Base-by-base conservation (phyloP, 805 yeast species). In the Kazachstania psychrophila region DNA sequence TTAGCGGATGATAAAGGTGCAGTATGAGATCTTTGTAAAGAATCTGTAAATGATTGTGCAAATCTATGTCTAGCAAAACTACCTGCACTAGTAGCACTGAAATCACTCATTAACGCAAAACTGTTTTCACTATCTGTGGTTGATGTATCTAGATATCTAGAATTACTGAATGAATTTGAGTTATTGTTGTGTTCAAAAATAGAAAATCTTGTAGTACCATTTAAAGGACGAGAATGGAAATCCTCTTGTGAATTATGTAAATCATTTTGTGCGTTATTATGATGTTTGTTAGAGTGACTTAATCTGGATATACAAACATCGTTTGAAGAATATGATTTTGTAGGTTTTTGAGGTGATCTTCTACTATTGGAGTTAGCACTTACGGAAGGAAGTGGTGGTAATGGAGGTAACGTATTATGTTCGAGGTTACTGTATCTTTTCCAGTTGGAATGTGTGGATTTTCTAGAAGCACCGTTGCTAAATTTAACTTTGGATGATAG, bases 21-120 rank as follows among this genome's bases (percentile, higher is more conserved):
- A 22, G 33, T 23, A 17, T 45, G 50, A 6, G 56, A 54, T 34
- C 49, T 48, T 27, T 56, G 54, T 15, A 52, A 33, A 18, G 61
- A 49, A 30, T 52, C 54, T 8, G 47, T 42, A 37, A 59, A 54
- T 10, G 63, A 53, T 38, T 60, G 61, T 24, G 77, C 77, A 51
- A 64, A 67, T 48, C 72, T 79, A 54, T 85, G 94, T 51, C 94
- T 71, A 31, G 78, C 76, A 40, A 77, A 76, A 22, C 94, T 82
- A 0, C 94, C 94, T 1, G 95, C 94, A 44, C 92, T 79, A 0
- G 95, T 82, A 4, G 95, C 95, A 61, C 92, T 81, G 43, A 82
- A 70, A 54, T 83, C 92, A 24, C 73, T 69, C 60, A 69, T 56
- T 8, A 65, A 52, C 2, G 73, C 65, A 20, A 68, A 59, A 36